These are phyloP conservation scores for Selaginella tamariscina DNA, from an alignment of 75 land plant species.

Conservation along the genomic window DNA sequence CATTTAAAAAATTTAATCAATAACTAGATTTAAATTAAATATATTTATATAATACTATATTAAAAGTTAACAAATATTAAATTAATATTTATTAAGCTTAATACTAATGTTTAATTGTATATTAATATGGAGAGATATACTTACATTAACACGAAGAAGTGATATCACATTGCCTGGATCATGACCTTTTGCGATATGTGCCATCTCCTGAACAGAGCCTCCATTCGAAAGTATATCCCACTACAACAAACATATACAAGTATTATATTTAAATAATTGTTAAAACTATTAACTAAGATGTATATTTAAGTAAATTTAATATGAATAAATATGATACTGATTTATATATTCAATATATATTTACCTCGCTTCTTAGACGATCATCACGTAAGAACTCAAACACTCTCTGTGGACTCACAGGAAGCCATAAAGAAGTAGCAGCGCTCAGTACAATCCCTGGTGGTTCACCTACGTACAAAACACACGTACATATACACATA, in stretches of 20 bases:
- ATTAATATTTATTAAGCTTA: background rate
- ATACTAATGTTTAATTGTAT: too few species aligned
- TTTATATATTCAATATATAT: background rate
- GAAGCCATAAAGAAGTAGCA: conserved; percentile 30
- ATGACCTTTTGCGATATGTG: conserved; percentile 64
- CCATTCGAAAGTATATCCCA: conserved; percentile 55
- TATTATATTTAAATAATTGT: too few species aligned
- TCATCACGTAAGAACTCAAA: conserved; percentile 11
- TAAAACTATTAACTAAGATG: background rate
- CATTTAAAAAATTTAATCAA: too few species aligned
- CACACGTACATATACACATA: too few species aligned
- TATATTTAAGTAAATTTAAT: background rate
- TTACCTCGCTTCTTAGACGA: background rate
- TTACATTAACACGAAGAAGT: too few species aligned
- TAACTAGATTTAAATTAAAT: too few species aligned
- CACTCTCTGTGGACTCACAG: conserved; percentile 17
- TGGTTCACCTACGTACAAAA: too few species aligned
- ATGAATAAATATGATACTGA: background rate
- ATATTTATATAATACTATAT: too few species aligned
- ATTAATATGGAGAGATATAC: background rate
- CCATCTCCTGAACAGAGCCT: conserved; percentile 47
- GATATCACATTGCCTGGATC: conserved; percentile 69
- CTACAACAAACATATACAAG: background rate
- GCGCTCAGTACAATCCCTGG: conserved; percentile 25
- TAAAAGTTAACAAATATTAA: background rate